Evolutionary conservation across 768 basidiomycete species (phyloP).

Genomic region (Heimioporus sp.): DNA sequence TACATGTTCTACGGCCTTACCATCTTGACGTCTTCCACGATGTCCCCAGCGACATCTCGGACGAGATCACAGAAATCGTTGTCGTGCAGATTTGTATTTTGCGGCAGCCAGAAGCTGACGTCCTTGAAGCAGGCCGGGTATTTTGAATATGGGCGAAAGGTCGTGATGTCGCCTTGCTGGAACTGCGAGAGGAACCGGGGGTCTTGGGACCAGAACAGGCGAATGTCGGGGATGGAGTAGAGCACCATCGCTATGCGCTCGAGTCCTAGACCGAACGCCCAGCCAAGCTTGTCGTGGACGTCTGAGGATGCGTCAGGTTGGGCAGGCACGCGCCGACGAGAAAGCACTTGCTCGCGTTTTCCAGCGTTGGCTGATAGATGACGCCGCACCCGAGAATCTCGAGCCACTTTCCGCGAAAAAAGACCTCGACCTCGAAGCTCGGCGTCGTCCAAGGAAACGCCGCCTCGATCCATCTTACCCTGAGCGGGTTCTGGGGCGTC

Average conservation of each 20-base stretch:
- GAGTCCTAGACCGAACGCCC: slow-evolving; percentile 97
- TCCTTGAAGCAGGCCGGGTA: slow-evolving; percentile 94
- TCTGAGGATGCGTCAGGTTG: slow-evolving; percentile 40
- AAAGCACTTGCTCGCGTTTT: slow-evolving; percentile 70
- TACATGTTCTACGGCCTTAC: slow-evolving; percentile 39
- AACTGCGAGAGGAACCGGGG: slow-evolving; percentile 88
- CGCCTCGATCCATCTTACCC: slow-evolving; percentile 96
- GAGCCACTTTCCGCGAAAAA: slow-evolving; percentile 95
- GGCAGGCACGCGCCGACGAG: not conserved
- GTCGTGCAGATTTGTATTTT: slow-evolving; percentile 65
- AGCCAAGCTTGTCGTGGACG: slow-evolving; percentile 82
- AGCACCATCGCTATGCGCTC: slow-evolving; percentile 98
- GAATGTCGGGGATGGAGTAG: slow-evolving; percentile 95
- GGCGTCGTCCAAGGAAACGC: slow-evolving; percentile 98
- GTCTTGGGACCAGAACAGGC: slow-evolving; percentile 95
- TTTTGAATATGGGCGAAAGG: slow-evolving; percentile 90
- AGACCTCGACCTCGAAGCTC: slow-evolving; percentile 97
- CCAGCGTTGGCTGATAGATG: slow-evolving; percentile 82
- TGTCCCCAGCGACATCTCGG: slow-evolving; percentile 86
- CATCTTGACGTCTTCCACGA: slow-evolving; percentile 87
- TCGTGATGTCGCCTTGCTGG: slow-evolving; percentile 64
- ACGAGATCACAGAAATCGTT: slow-evolving; percentile 98
- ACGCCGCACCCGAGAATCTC: slow-evolving; percentile 96
- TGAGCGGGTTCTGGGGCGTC: slow-evolving; percentile 64
- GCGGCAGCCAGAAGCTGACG: slow-evolving; percentile 87